phyloP scores from a whole-genome alignment of 2,329 filamentous ascomycete genomes.

The Zasmidium angulare region DNA sequence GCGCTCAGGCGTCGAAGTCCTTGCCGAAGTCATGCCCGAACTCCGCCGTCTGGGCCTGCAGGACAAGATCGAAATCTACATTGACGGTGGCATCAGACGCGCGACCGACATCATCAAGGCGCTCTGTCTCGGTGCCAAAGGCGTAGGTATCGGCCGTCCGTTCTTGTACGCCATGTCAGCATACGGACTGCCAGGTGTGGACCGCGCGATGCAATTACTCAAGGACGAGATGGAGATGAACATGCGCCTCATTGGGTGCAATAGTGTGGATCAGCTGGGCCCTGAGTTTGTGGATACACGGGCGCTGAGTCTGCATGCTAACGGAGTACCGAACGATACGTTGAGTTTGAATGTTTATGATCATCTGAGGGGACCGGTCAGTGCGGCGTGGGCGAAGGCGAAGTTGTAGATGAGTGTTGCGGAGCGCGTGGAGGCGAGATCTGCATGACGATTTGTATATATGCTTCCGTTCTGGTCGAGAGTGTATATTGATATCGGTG shows the following conservation, averaged over 20 bases:
- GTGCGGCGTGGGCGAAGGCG: slow-evolving; percentile 23
- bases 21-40: slow-evolving; percentile 90
- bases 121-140: slow-evolving; percentile 84
- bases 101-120: slow-evolving; percentile 96
- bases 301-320: slow-evolving; percentile 63
- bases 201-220: slow-evolving; percentile 75
- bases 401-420: slow-evolving; percentile 30
- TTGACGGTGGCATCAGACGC: slow-evolving; percentile 87
- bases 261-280: slow-evolving; percentile 72
- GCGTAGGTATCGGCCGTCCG: slow-evolving; percentile 89
- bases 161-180: slow-evolving; percentile 96
- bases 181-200: slow-evolving; percentile 83
- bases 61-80: slow-evolving; percentile 72
- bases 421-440: background rate
- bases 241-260: slow-evolving; percentile 88
- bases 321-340: slow-evolving; percentile 61
- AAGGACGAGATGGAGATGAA: slow-evolving; percentile 97
- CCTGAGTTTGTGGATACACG: slow-evolving; percentile 77
- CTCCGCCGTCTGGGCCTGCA: slow-evolving; percentile 52
- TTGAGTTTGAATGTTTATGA: slow-evolving; percentile 59
- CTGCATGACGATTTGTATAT: background rate
- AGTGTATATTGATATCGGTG: background rate
- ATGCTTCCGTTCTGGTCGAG: too few species aligned
- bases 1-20: slow-evolving; percentile 81
- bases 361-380: slow-evolving; percentile 43